Conservation (phyloP, 2,329 filamentous ascomycete genomes). For the Verticillium nonalfalfae region DNA sequence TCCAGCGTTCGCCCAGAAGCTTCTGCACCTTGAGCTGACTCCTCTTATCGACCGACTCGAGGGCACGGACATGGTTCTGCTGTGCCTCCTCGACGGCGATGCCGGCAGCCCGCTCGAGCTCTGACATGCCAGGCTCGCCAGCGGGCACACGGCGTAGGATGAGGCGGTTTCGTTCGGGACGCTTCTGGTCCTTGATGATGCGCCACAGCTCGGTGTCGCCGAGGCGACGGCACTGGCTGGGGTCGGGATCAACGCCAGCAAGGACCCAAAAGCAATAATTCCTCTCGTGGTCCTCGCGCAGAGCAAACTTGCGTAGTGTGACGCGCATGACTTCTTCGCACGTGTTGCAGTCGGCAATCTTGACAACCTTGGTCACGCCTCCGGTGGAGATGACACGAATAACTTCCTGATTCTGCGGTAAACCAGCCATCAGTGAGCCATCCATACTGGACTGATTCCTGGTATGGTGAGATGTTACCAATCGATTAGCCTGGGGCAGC, state of each 20-base stretch:
- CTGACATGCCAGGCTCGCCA: constrained; percentile 80
- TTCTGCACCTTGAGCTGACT: constrained; percentile 87
- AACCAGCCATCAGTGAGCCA: constrained; percentile 74
- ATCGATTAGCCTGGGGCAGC: constrained; percentile 56
- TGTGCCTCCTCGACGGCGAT: constrained; percentile 86
- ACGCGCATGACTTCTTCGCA: constrained; percentile 90
- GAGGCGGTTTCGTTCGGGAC: constrained; percentile 81
- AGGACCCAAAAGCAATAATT: constrained; percentile 98
- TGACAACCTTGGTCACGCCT: constrained; percentile 88
- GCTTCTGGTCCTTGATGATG: constrained; percentile 79
- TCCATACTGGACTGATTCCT: constrained; percentile 81
- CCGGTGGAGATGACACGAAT: constrained; percentile 91
- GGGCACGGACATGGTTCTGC: constrained; percentile 59
- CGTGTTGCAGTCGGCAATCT: constrained; percentile 84
- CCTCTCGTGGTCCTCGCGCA: constrained; percentile 84
- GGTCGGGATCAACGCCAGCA: constrained; percentile 76
- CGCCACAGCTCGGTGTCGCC: constrained; percentile 84
- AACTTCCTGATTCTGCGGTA: constrained; percentile 80
- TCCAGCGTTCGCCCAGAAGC: constrained; percentile 80
- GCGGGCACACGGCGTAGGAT: constrained; percentile 91
- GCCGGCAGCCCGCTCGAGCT: constrained; percentile 79
- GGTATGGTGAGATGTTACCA: constrained; percentile 59
- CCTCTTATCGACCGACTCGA: constrained; percentile 62
- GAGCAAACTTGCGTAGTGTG: constrained; percentile 78
- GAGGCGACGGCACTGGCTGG: constrained; percentile 72